phyloP scores from a whole-genome alignment of 306 rosid species.

The Corylus americana region DNA sequence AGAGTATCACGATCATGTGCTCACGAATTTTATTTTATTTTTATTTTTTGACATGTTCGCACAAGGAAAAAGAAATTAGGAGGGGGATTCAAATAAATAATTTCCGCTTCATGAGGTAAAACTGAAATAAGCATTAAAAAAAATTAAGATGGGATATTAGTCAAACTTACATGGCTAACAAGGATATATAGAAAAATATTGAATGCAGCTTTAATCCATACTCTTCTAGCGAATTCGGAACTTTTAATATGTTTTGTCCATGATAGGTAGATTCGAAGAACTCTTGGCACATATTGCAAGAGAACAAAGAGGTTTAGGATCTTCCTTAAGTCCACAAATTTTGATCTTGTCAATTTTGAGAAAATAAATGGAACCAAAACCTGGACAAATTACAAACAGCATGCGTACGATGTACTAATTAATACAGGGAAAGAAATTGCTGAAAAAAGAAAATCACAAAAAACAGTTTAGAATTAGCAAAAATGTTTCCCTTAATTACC shows the following conservation, averaged over 20 bases:
- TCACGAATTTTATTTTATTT: no score
- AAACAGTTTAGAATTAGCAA: background rate
- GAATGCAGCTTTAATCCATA: constrained; percentile 93
- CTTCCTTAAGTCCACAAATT: constrained; percentile 54
- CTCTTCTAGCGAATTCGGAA: constrained; percentile 72
- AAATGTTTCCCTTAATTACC: constrained; percentile 41
- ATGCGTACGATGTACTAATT: no score
- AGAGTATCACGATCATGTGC: no score
- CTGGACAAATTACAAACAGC: constrained; percentile 27
- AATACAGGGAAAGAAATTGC: no score
- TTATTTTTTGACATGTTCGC: no score
- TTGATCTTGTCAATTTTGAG: constrained; percentile 54
- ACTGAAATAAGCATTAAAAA: no score
- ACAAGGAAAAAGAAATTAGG: background rate
- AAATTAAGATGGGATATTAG: background rate
- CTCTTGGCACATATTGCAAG: constrained; percentile 80
- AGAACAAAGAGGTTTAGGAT: constrained; percentile 64
- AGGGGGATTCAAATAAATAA: no score
- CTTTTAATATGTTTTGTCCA: constrained; percentile 81
- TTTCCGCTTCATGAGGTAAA: no score
- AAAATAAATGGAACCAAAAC: constrained; percentile 59
- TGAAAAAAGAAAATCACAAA: background rate
- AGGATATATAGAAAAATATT: constrained; percentile 90
- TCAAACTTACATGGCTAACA: constrained; percentile 85
- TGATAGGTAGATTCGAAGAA: constrained; percentile 73